Percentiles rank a stretch among this genome's conserved stretches.
Conservation (phyloP, 2,329 filamentous ascomycete species). For the Didymella exigua region DNA sequence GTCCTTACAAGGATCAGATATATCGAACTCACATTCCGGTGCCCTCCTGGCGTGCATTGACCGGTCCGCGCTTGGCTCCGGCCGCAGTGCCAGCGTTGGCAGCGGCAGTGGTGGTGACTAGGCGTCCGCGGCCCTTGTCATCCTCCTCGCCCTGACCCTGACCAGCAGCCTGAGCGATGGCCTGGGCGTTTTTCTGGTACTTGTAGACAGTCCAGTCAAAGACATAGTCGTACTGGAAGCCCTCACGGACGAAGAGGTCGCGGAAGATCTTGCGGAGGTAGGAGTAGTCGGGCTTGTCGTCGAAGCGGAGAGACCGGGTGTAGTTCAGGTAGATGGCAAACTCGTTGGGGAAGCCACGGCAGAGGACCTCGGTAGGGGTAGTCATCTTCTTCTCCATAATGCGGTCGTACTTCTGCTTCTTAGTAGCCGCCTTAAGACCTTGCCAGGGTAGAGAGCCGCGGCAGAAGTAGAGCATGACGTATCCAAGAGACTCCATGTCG, state of each 20-base stretch:
- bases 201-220: slow-evolving; percentile 99
- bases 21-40: slow-evolving; percentile 94
- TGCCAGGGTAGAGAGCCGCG: slow-evolving; percentile 98
- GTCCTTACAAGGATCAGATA: slow-evolving; percentile 85
- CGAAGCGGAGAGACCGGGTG: slow-evolving; percentile 96
- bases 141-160: slow-evolving; percentile 71
- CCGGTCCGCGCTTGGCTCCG: slow-evolving; percentile 71
- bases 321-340: slow-evolving; percentile 99
- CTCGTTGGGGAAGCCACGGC: slow-evolving; percentile 98
- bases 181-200: slow-evolving; percentile 98
- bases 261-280: slow-evolving; percentile 99
- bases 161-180: slow-evolving; percentile 81
- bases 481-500: slow-evolving; percentile 98
- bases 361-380: slow-evolving; percentile 95
- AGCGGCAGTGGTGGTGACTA: slow-evolving; percentile 65
- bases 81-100: slow-evolving; percentile 67
- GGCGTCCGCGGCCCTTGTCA: slow-evolving; percentile 70
- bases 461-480: slow-evolving; percentile 99
- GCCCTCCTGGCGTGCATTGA: slow-evolving; percentile 81
- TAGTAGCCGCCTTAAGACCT: slow-evolving; percentile 95
- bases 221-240: slow-evolving; percentile 99
- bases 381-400: slow-evolving; percentile 99
- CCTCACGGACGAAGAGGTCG: slow-evolving; percentile 96
- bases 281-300: slow-evolving; percentile 99
- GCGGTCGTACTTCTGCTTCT: slow-evolving; percentile 99